These are phyloP conservation scores for Rhododendron molle DNA, from an alignment of 148 eudicot species.

Conservation along the genomic window DNA sequence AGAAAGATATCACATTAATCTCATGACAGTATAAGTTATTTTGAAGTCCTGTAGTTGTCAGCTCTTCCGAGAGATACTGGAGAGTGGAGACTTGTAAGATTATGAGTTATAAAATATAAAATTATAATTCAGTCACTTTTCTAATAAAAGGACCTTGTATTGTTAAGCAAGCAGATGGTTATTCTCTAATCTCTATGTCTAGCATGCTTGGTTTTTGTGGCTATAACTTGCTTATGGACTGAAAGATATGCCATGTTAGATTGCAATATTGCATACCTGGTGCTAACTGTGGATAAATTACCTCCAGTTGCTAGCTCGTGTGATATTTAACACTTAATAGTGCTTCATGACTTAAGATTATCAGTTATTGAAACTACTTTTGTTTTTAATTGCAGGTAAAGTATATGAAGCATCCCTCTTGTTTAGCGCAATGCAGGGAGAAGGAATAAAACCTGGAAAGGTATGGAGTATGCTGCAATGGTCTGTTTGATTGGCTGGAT, in stretches of 20 bases:
- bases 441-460: conserved; percentile 87
- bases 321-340: background rate
- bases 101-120: background rate
- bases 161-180: background rate
- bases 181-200: background rate
- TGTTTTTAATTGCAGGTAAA: conserved; percentile 48
- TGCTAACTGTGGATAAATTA: background rate
- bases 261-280: background rate
- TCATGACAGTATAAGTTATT: background rate
- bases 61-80: background rate
- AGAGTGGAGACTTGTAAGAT: background rate
- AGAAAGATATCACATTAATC: background rate
- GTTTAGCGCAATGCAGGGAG: conserved; percentile 66
- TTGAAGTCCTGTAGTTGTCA: background rate
- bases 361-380: background rate
- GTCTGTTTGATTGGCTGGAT: background rate
- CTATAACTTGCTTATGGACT: background rate
- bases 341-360: conserved; percentile 1
- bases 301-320: background rate
- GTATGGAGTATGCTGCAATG: conserved; percentile 23
- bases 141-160: background rate
- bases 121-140: background rate
- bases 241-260: background rate
- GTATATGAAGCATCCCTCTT: conserved; percentile 57
- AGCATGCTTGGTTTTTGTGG: background rate